A percentile compares a stretch with the other conserved stretches of the same genome.
These are phyloP conservation scores for Ogataea saltuana DNA, from an alignment of 805 yeast genomes.

Conservation along the genomic window DNA sequence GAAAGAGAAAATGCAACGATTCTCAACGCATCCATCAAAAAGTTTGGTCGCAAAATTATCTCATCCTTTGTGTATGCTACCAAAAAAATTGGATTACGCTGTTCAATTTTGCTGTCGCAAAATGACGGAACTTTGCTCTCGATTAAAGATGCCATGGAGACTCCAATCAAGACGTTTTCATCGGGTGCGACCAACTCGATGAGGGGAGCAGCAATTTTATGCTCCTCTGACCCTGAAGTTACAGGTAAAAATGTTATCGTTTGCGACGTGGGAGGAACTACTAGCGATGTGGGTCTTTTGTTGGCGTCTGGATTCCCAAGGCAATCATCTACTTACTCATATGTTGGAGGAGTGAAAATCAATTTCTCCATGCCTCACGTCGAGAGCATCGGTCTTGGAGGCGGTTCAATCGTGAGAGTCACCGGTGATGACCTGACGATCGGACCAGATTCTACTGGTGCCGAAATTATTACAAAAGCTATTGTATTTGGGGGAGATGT, in stretches of 20 bases:
- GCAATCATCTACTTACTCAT: conserved; percentile 42
- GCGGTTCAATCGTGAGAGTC: conserved; percentile 45
- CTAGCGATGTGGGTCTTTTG: conserved; percentile 47
- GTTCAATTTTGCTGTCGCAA: conserved; percentile 43
- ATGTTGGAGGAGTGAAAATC: conserved; percentile 48
- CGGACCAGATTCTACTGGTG: conserved; percentile 51
- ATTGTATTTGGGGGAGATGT: conserved; percentile 43
- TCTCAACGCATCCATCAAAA: conserved; percentile 44
- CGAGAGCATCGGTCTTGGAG: conserved; percentile 49
- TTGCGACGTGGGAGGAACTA: conserved; percentile 52
- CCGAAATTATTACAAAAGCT: conserved; percentile 38
- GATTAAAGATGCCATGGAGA: conserved; percentile 37
- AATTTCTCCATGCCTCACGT: conserved; percentile 53
- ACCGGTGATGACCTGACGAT: conserved; percentile 27
- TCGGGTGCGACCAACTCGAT: conserved; percentile 50
- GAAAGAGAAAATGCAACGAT: conserved; percentile 50
- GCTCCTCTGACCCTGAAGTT: conserved; percentile 26
- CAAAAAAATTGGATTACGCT: conserved; percentile 34
- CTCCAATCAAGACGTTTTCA: conserved; percentile 46
- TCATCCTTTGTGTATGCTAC: conserved; percentile 40
- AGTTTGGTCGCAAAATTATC: conserved; percentile 43
- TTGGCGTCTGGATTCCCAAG: conserved; percentile 47
- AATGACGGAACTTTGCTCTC: conserved; percentile 49
- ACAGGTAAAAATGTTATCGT: conserved; percentile 39
- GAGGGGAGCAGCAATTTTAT: conserved; percentile 46